Percentiles rank a stretch among this genome's conserved stretches.
phyloP scores from a whole-genome alignment of 108 stramenopile species.

The Skeletonema tropicum region DNA sequence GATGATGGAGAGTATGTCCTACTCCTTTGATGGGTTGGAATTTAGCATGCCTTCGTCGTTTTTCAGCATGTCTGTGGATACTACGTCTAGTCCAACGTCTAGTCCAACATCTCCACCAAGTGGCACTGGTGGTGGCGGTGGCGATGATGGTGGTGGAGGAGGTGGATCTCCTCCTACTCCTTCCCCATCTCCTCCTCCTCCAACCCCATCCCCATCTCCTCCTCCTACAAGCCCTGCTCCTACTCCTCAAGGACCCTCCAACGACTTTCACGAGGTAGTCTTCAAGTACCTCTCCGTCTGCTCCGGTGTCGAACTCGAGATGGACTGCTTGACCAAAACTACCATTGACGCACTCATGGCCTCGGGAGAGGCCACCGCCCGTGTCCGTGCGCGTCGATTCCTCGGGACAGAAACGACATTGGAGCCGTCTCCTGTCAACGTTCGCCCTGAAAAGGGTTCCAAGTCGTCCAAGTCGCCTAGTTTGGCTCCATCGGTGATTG shows the following conservation, averaged over 20 bases:
- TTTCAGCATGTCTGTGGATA: background rate
- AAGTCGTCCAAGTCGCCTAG: no score
- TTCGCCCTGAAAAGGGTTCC: no score
- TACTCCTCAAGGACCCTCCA: background rate
- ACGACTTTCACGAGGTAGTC: background rate
- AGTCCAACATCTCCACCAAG: background rate
- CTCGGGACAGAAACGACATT: background rate
- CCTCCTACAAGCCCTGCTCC: no score
- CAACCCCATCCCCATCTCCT: no score
- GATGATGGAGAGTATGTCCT: background rate
- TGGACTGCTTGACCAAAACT: constrained; percentile 24
- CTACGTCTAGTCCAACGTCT: background rate
- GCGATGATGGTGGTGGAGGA: background rate
- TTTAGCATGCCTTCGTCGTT: background rate
- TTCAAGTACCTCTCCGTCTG: constrained; percentile 21
- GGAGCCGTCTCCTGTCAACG: background rate
- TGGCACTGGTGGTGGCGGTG: background rate
- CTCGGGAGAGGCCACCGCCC: background rate
- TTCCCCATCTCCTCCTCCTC: background rate
- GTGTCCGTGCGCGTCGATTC: constrained; percentile 2
- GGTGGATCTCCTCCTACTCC: background rate
- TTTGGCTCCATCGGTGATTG: no score
- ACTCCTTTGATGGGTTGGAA: background rate
- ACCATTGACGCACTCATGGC: constrained; percentile 22
- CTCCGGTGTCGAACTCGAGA: constrained; percentile 23